Evolutionary conservation across 2,329 filamentous ascomycete genomes (phyloP).

Genomic region (Talaromyces sp.): DNA sequence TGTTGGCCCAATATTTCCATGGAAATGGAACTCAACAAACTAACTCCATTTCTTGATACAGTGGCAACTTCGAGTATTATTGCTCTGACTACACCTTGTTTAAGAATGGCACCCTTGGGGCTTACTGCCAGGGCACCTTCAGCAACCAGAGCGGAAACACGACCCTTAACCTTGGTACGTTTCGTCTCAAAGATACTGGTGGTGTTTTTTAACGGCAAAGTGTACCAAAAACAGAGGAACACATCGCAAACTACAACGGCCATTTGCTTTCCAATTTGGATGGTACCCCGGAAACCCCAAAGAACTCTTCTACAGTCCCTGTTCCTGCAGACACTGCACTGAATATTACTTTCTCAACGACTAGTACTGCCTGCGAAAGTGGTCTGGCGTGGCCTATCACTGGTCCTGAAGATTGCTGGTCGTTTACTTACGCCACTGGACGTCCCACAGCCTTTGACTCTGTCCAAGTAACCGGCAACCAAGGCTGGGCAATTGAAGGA

Average conservation of each 20-base stretch:
- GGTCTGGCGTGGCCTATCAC: neutral
- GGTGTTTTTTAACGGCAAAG: neutral
- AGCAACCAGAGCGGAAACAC: neutral
- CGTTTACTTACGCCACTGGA: neutral
- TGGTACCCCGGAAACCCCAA: conserved; percentile 7
- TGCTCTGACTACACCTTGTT: neutral
- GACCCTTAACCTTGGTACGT: conserved; percentile 1
- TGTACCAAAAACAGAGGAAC: conserved; percentile 6
- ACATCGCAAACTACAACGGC: conserved; percentile 14
- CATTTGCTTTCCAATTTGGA: conserved; percentile 12
- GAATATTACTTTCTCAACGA: neutral
- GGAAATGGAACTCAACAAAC: neutral
- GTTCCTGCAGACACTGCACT: conserved; percentile 4
- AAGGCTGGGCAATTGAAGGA: conserved; percentile 8
- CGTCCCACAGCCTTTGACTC: neutral
- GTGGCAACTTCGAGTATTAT: conserved; percentile 1
- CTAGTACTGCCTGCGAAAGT: neutral
- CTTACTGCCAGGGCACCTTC: neutral
- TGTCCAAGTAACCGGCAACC: neutral
- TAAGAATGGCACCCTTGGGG: neutral
- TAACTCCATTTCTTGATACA: neutral
- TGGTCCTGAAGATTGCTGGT: conserved; percentile 2
- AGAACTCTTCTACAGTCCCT: neutral
- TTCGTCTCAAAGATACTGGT: neutral
- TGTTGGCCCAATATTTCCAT: neutral